These are phyloP conservation scores for Acanthamoeba divionensis DNA, from an alignment of 208 protist genomes.

Conservation along the genomic window DNA sequence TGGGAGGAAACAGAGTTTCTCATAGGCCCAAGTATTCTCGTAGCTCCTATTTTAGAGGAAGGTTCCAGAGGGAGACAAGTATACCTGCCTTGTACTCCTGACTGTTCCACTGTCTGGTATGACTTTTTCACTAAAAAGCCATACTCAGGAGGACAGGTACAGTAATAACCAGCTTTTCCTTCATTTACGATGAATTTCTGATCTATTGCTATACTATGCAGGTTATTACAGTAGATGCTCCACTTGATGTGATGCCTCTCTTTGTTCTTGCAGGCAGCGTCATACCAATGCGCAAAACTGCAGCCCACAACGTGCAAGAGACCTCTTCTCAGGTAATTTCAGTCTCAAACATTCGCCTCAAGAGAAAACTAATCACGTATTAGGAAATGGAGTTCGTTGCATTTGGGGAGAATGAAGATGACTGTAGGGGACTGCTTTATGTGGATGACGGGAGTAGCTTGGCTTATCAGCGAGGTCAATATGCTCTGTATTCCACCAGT, in stretches of 20 bases:
- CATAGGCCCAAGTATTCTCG: neutral
- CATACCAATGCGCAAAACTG: neutral
- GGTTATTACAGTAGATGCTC: neutral
- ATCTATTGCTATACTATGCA: neutral
- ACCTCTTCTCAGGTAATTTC: no score
- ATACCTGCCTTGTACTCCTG: neutral
- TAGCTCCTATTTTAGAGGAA: neutral
- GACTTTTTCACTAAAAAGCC: neutral
- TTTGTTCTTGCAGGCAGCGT: neutral
- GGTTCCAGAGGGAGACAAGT: neutral
- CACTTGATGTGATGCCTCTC: neutral
- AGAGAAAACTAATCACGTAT: neutral
- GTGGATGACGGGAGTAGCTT: neutral
- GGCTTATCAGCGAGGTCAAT: neutral
- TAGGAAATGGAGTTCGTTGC: neutral
- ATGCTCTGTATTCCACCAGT: neutral
- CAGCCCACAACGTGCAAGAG: neutral
- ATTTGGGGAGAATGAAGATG: neutral
- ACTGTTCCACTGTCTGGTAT: neutral
- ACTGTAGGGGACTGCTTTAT: neutral
- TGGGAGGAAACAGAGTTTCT: neutral
- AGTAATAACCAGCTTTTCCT: neutral
- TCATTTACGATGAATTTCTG: neutral
- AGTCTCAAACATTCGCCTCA: no score
- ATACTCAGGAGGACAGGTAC: neutral